Conservation (phyloP, 768 basidiomycete genomes). For the Xerocomellus amylosporus region DNA sequence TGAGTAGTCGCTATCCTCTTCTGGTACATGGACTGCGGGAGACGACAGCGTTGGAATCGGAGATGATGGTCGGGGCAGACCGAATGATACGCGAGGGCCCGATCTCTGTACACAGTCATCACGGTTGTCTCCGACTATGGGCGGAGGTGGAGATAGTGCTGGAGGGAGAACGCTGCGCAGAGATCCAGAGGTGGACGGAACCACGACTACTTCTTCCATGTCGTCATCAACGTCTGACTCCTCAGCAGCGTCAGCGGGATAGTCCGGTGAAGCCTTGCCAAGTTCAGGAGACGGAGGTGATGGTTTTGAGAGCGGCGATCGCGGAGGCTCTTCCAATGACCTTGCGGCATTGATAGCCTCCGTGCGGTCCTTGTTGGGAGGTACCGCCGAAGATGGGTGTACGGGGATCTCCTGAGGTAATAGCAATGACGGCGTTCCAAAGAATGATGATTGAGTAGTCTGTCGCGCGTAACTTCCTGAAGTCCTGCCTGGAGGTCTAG, state of each 20-base stretch:
- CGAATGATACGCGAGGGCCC: neutral
- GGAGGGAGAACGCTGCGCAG: neutral
- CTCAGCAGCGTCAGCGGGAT: conserved; percentile 1
- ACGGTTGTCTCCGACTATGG: conserved; percentile 15
- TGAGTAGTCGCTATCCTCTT: conserved; percentile 26
- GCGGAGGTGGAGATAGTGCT: conserved; percentile 14
- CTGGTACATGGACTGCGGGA: neutral
- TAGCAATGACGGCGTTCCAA: conserved; percentile 40
- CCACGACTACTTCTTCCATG: conserved; percentile 37
- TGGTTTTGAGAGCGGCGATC: neutral
- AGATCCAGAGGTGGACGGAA: neutral
- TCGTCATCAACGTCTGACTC: conserved; percentile 33
- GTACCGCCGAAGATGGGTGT: neutral
- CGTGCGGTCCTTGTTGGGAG: neutral
- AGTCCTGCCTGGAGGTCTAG: conserved; percentile 37
- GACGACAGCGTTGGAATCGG: conserved; percentile 9
- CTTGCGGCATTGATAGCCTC: neutral
- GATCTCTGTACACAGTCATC: conserved; percentile 1
- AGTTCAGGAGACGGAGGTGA: conserved; percentile 1
- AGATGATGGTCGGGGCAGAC: conserved; percentile 5
- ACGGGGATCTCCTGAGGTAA: conserved; percentile 8
- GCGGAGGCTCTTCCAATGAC: conserved; percentile 6
- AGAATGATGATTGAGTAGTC: conserved; percentile 25
- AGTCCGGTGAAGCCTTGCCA: neutral
- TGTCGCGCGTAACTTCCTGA: conserved; percentile 13